Conservation (phyloP, 331 rosid genomes). For the Quercus phellos region DNA sequence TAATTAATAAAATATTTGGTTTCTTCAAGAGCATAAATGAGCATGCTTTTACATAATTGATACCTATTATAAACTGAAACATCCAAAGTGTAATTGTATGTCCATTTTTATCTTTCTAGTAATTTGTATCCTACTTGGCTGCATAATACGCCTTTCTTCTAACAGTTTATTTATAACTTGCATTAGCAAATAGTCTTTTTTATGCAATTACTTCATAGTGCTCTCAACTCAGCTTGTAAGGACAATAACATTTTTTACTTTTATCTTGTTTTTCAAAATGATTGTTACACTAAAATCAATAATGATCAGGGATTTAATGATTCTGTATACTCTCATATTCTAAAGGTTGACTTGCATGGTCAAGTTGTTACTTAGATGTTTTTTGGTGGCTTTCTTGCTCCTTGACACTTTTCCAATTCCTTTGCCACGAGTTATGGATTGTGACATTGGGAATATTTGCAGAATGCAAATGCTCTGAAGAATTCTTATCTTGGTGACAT, state of each 20-base stretch:
- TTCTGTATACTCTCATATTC: background rate
- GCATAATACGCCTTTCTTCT: background rate
- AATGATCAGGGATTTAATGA: background rate
- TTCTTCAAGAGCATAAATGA: background rate
- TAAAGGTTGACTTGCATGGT: background rate
- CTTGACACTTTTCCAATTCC: background rate
- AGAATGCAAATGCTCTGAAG: constrained; percentile 8
- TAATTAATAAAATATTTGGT: background rate
- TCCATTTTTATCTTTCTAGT: background rate
- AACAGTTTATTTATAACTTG: background rate
- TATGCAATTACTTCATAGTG: background rate
- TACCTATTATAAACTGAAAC: background rate
- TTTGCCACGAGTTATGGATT: background rate
- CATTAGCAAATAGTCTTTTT: background rate
- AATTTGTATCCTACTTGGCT: background rate
- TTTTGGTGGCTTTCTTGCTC: background rate
- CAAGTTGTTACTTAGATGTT: background rate
- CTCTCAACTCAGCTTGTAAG: background rate
- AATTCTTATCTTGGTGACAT: no score
- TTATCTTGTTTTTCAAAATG: background rate
- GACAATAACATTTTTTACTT: background rate
- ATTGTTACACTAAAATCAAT: background rate
- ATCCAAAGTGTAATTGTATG: background rate
- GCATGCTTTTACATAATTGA: background rate
- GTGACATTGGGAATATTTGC: background rate